Evolutionary conservation across 176 grass and related monocot genomes (phyloP).

Genomic region (Phoenix roebelenii): DNA sequence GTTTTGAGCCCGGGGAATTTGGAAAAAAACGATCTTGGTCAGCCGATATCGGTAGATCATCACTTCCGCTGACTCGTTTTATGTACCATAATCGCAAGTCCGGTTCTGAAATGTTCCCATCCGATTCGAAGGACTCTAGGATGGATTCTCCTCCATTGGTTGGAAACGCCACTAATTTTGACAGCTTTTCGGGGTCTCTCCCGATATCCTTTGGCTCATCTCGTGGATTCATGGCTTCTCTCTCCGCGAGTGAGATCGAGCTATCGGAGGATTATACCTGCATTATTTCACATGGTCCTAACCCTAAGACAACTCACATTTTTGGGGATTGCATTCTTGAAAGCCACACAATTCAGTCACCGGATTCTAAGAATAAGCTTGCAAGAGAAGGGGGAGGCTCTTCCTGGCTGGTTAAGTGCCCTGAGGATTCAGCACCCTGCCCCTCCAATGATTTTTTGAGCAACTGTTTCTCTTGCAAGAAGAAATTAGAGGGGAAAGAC

Average conservation of each 20-base stretch:
- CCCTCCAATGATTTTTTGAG: conserved; percentile 41
- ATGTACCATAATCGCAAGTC: conserved; percentile 40
- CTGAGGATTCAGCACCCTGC: conserved; percentile 8
- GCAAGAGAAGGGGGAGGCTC: conserved; percentile 1
- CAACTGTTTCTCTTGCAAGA: conserved; percentile 73
- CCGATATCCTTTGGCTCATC: conserved; percentile 36
- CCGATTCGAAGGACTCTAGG: conserved; percentile 10
- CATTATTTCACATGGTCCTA: conserved; percentile 80
- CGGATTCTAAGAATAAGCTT: conserved; percentile 11
- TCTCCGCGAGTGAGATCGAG: conserved; percentile 83
- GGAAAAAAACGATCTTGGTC: conserved; percentile 53
- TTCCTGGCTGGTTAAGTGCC: conserved; percentile 26
- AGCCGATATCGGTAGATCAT: conserved; percentile 12
- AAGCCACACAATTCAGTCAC: conserved; percentile 34
- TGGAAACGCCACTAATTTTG: conserved; percentile 21
- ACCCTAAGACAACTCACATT: conserved; percentile 89
- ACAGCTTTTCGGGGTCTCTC: conserved; percentile 50
- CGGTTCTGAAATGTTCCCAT: conserved; percentile 32
- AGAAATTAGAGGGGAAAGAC: conserved; percentile 69
- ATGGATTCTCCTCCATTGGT: not conserved
- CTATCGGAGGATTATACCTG: conserved; percentile 97
- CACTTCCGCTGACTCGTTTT: not conserved
- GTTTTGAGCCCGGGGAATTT: conserved; percentile 36
- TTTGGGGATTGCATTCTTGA: conserved; percentile 88
- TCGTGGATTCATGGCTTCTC: conserved; percentile 17